These are phyloP conservation scores for Medicago arabica DNA, from an alignment of 306 rosid genomes.

Conservation along the genomic window DNA sequence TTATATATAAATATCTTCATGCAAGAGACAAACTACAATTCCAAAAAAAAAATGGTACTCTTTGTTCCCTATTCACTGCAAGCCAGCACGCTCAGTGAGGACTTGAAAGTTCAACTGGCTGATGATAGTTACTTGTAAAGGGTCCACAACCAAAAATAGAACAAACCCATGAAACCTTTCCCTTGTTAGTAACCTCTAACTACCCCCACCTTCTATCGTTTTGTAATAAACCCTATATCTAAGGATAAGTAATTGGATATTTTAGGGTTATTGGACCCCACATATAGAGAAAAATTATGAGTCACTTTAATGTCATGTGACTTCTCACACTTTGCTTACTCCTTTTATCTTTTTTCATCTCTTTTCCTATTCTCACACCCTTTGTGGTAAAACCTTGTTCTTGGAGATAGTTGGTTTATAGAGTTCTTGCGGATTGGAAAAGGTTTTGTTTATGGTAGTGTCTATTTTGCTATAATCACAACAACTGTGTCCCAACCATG, in stretches of 20 bases:
- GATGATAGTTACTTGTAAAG: slow-evolving; percentile 25
- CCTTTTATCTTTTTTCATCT: slow-evolving; percentile 32
- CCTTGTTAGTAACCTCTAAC: slow-evolving; percentile 43
- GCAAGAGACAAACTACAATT: slow-evolving; percentile 46
- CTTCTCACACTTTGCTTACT: slow-evolving; percentile 34
- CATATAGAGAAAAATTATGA: slow-evolving; percentile 35
- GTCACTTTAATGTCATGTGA: slow-evolving; percentile 43
- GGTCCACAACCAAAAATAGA: slow-evolving; percentile 44
- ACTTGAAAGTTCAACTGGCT: slow-evolving; percentile 49
- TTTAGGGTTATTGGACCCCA: slow-evolving; percentile 41
- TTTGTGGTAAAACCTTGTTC: slow-evolving; percentile 44
- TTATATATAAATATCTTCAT: neutral
- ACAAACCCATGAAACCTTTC: slow-evolving; percentile 52
- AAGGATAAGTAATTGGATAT: slow-evolving; percentile 2
- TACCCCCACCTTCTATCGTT: slow-evolving; percentile 39
- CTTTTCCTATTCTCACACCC: slow-evolving; percentile 54
- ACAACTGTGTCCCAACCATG: slow-evolving; percentile 44
- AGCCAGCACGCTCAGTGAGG: slow-evolving; percentile 40
- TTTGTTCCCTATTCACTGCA: slow-evolving; percentile 52
- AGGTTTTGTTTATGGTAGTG: slow-evolving; percentile 13
- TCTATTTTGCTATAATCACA: slow-evolving; percentile 42
- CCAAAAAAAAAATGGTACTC: slow-evolving; percentile 35
- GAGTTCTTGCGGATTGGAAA: slow-evolving; percentile 10
- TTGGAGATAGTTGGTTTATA: slow-evolving; percentile 34
- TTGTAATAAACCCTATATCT: slow-evolving; percentile 40